A percentile compares a stretch with the other conserved stretches of the same genome.
Evolutionary conservation across 139 green algal genomes (phyloP).

Genomic region (Picochlorum sp.): DNA sequence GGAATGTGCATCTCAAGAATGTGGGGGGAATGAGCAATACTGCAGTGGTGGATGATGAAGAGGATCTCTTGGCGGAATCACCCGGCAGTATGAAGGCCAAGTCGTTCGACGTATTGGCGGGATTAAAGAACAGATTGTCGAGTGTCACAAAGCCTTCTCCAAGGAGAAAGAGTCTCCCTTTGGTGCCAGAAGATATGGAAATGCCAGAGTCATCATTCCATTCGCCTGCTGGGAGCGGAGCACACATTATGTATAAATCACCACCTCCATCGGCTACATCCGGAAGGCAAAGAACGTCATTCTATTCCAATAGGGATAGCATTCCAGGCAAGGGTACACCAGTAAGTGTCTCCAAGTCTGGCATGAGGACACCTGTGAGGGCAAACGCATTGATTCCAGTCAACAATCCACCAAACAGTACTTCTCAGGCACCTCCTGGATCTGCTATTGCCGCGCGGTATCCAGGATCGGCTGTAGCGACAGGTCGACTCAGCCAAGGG

Average conservation of each 20-base stretch:
- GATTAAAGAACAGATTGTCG: constrained; percentile 11
- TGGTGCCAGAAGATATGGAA: constrained; percentile 2
- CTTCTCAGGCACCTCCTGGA: constrained; percentile 9
- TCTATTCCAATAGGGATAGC: not conserved
- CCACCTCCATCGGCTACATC: not conserved
- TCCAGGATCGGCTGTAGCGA: constrained; percentile 16
- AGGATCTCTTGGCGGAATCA: constrained; percentile 1
- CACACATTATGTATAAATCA: not conserved
- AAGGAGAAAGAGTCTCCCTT: not conserved
- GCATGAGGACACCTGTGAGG: constrained; percentile 1
- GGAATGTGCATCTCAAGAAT: not conserved
- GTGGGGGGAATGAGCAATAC: constrained; percentile 11
- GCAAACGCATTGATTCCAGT: constrained; percentile 3
- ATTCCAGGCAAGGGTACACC: not conserved
- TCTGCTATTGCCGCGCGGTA: constrained; percentile 11
- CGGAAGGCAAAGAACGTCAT: not conserved
- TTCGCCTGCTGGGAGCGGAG: not conserved
- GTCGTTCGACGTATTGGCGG: constrained; percentile 2
- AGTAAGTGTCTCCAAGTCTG: constrained; percentile 3
- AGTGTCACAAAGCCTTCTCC: not conserved
- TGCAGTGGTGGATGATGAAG: constrained; percentile 19
- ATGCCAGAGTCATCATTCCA: constrained; percentile 1
- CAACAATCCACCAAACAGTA: not conserved
- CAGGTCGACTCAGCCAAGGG: constrained; percentile 4
- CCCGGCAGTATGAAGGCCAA: not conserved